A percentile compares a stretch with the other conserved stretches of the same genome.
These are phyloP conservation scores for Rhizopogon vulgaris DNA, from an alignment of 768 basidiomycete genomes.

Conservation along the genomic window DNA sequence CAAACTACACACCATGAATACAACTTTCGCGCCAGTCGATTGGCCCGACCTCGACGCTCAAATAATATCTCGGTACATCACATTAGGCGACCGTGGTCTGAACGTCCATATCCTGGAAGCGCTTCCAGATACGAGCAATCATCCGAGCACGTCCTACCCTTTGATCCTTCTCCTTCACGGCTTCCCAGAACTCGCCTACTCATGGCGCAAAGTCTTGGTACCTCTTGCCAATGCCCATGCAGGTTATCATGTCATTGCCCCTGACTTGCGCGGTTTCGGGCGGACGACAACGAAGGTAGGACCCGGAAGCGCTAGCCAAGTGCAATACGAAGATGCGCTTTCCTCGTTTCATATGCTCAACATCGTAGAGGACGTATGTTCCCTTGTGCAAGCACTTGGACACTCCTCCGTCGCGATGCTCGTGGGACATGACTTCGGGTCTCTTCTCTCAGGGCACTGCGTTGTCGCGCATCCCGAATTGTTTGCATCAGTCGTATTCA, in stretches of 20 bases:
- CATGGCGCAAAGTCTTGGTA: constrained; percentile 53
- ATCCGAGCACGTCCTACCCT: constrained; percentile 24
- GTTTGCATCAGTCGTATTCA: constrained; percentile 49
- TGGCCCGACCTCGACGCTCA: constrained; percentile 19
- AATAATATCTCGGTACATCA: constrained; percentile 34
- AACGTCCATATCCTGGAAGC: constrained; percentile 47
- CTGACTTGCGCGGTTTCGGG: constrained; percentile 55
- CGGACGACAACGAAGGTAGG: constrained; percentile 24
- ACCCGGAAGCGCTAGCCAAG: constrained; percentile 10
- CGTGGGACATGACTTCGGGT: constrained; percentile 60
- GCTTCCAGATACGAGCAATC: constrained; percentile 16
- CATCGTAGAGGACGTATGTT: constrained; percentile 44
- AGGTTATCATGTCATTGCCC: constrained; percentile 59
- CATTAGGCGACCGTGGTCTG: constrained; percentile 38
- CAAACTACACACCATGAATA: background rate
- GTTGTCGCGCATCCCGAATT: constrained; percentile 51
- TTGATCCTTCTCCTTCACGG: constrained; percentile 58
- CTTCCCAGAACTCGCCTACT: constrained; percentile 62
- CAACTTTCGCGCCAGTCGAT: background rate
- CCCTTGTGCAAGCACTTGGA: constrained; percentile 46
- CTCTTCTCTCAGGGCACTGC: constrained; percentile 45
- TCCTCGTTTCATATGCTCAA: constrained; percentile 45
- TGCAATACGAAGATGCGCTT: constrained; percentile 43
- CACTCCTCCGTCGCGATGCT: constrained; percentile 41
- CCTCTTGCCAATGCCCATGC: constrained; percentile 35